phyloP scores from a whole-genome alignment of 2,329 filamentous ascomycete species.

The Neofusicoccum parvum region DNA sequence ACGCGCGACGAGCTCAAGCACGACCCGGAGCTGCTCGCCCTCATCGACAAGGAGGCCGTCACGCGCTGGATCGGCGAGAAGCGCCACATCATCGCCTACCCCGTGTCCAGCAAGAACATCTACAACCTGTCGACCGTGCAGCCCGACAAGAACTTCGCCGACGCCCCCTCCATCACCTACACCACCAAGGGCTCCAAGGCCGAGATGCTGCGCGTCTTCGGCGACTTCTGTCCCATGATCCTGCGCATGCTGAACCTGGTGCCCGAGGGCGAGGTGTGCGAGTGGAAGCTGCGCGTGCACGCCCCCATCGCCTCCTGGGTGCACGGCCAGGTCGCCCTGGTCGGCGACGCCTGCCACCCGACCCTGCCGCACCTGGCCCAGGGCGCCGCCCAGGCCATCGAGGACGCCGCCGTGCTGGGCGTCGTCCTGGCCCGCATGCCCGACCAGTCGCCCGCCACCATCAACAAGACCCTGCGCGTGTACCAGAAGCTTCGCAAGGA shows the following conservation, averaged over 20 bases:
- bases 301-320: slow-evolving; percentile 65
- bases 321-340: slow-evolving; percentile 53
- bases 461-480: slow-evolving; percentile 56
- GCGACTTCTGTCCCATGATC: slow-evolving; percentile 63
- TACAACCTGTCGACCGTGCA: slow-evolving; percentile 69
- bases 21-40: slow-evolving; percentile 67
- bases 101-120: slow-evolving; percentile 66
- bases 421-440: slow-evolving; percentile 55
- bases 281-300: slow-evolving; percentile 67
- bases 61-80: slow-evolving; percentile 76
- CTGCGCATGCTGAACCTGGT: slow-evolving; percentile 63
- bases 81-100: slow-evolving; percentile 78
- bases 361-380: slow-evolving; percentile 66
- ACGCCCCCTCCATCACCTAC: slow-evolving; percentile 60
- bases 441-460: slow-evolving; percentile 45
- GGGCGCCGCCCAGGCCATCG: slow-evolving; percentile 66
- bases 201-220: slow-evolving; percentile 62
- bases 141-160: slow-evolving; percentile 61
- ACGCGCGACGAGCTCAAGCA: slow-evolving; percentile 65
- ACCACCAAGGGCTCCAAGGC: slow-evolving; percentile 64
- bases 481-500: slow-evolving; percentile 61
- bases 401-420: slow-evolving; percentile 61
- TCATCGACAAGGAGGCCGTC: slow-evolving; percentile 68
- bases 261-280: slow-evolving; percentile 65
- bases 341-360: slow-evolving; percentile 65